These are phyloP conservation scores for Endoconidiophora polonica DNA, from an alignment of 2,329 filamentous ascomycete species.

Conservation along the genomic window DNA sequence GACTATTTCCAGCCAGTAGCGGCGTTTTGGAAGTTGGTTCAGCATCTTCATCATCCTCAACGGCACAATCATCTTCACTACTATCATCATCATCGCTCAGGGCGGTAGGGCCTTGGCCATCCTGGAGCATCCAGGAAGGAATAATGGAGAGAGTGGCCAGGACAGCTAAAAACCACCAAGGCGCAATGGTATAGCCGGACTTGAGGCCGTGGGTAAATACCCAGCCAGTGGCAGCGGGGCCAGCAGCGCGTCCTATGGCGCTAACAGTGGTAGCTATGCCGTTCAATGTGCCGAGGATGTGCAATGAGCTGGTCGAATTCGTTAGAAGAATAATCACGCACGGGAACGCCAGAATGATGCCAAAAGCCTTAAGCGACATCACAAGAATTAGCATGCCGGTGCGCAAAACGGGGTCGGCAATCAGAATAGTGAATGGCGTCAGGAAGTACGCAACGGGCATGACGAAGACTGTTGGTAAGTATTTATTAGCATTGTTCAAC, in stretches of 20 bases:
- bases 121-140: conserved; percentile 55
- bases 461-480: conserved; percentile 28
- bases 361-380: conserved; percentile 58
- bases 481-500: background rate
- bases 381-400: conserved; percentile 47
- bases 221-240: conserved; percentile 57
- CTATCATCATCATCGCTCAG: conserved; percentile 19
- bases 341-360: conserved; percentile 73
- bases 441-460: conserved; percentile 64
- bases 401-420: conserved; percentile 30
- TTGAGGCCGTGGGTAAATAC: conserved; percentile 64
- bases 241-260: conserved; percentile 61
- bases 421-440: conserved; percentile 65
- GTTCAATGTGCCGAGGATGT: conserved; percentile 74
- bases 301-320: conserved; percentile 61
- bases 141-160: conserved; percentile 50
- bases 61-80: conserved; percentile 20
- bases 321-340: conserved; percentile 81
- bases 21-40: conserved; percentile 7
- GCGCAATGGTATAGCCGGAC: conserved; percentile 56
- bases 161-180: conserved; percentile 62
- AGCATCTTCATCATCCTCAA: conserved; percentile 5
- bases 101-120: conserved; percentile 50
- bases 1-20: conserved; percentile 4
- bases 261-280: conserved; percentile 74